Evolutionary conservation across 805 yeast genomes (phyloP).

Genomic region (Cephaloascus fragrans): DNA sequence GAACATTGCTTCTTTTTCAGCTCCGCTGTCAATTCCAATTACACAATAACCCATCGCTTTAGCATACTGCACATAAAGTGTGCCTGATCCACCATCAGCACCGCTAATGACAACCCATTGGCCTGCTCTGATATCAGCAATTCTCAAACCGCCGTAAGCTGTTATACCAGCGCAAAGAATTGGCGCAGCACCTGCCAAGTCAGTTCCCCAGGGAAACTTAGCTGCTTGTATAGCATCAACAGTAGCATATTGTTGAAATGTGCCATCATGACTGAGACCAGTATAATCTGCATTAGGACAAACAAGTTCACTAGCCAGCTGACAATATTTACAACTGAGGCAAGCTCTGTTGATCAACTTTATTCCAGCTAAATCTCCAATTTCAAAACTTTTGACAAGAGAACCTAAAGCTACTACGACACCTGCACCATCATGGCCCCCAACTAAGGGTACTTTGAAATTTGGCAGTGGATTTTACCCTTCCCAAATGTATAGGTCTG

Average conservation of each 20-base stretch:
- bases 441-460: constrained; percentile 33
- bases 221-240: constrained; percentile 38
- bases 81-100: constrained; percentile 30
- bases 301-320: constrained; percentile 26
- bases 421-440: constrained; percentile 40
- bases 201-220: constrained; percentile 29
- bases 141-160: constrained; percentile 27
- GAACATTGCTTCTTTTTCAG: constrained; percentile 13
- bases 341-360: constrained; percentile 40
- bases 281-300: constrained; percentile 33
- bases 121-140: constrained; percentile 20
- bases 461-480: constrained; percentile 37
- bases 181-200: constrained; percentile 23
- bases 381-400: constrained; percentile 30
- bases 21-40: constrained; percentile 25
- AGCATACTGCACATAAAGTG: constrained; percentile 27
- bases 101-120: constrained; percentile 29
- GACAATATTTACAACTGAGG: constrained; percentile 30
- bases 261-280: constrained; percentile 32
- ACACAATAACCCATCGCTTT: constrained; percentile 27
- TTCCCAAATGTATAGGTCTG: constrained; percentile 37
- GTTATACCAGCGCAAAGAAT: constrained; percentile 23
- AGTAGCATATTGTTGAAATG: constrained; percentile 30
- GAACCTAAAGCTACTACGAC: constrained; percentile 31
- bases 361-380: constrained; percentile 34